These are phyloP conservation scores for Aspergillus udagawae DNA, from an alignment of 2,329 filamentous ascomycete species.

Conservation along the genomic window DNA sequence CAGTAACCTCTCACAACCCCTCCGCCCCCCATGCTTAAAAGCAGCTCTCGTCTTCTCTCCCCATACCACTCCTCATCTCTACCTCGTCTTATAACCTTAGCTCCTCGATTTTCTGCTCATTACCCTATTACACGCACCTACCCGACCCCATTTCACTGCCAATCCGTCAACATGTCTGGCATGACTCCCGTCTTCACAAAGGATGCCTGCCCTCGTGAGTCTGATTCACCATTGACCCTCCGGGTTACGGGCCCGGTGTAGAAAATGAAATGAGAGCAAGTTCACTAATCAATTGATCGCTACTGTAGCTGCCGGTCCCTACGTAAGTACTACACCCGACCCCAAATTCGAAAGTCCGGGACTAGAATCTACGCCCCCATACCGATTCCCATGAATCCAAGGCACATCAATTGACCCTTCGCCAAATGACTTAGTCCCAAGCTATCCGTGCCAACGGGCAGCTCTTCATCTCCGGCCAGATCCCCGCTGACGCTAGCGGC, in stretches of 20 bases:
- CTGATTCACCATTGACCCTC: not conserved
- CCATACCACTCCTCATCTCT: conserved; percentile 5
- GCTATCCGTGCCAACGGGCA: conserved; percentile 65
- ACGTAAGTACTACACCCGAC: conserved; percentile 30
- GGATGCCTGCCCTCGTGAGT: conserved; percentile 46
- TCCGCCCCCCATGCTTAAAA: conserved; percentile 21
- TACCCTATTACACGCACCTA: conserved; percentile 6
- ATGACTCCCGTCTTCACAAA: conserved; percentile 39
- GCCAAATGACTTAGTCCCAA: conserved; percentile 38
- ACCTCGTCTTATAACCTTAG: conserved; percentile 2
- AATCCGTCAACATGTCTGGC: conserved; percentile 33
- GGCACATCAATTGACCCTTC: not conserved
- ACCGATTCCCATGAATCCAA: not conserved
- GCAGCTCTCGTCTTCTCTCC: conserved; percentile 19
- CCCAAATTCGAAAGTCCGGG: not conserved
- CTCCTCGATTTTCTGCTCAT: conserved; percentile 9
- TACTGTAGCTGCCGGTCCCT: conserved; percentile 37
- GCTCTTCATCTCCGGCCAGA: conserved; percentile 71
- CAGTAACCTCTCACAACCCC: conserved; percentile 3
- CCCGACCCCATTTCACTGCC: conserved; percentile 6
- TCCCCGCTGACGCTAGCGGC: conserved; percentile 63
- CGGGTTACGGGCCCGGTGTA: not conserved
- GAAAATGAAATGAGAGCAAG: not conserved
- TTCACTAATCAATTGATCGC: conserved; percentile 6
- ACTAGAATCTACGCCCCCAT: not conserved